phyloP scores from a whole-genome alignment of 192 early-diverging fungal species.

The Linnemannia zychae region DNA sequence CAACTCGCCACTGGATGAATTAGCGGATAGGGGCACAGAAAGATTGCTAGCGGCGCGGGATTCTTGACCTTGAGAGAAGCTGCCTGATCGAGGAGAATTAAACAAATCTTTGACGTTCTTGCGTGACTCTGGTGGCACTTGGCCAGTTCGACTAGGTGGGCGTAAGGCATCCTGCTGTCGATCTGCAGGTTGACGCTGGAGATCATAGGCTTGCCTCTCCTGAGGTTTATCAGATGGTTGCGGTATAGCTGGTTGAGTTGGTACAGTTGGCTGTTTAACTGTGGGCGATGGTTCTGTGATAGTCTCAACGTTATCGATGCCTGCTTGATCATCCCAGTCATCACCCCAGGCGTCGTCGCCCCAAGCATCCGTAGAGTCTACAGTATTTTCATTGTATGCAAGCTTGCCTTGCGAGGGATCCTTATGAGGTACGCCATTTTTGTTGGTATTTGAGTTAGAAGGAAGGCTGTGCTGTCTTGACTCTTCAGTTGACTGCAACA shows the following conservation, averaged over 20 bases:
- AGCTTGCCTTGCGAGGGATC: constrained; percentile 7
- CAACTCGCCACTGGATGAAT: neutral
- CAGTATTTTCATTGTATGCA: constrained; percentile 17
- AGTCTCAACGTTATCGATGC: neutral
- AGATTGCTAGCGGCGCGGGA: neutral
- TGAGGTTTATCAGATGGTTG: neutral
- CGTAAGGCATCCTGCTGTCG: neutral
- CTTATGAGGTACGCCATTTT: neutral
- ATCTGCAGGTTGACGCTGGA: neutral
- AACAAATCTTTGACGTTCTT: constrained; percentile 33
- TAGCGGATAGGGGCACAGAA: neutral
- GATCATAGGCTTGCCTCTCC: neutral
- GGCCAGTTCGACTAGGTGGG: neutral
- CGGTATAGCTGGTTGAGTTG: neutral
- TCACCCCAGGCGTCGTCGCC: constrained; percentile 47
- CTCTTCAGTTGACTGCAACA: neutral
- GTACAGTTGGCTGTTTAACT: neutral
- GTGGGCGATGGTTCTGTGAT: neutral
- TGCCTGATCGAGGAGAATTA: neutral
- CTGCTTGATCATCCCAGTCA: constrained; percentile 21
- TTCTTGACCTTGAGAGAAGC: neutral
- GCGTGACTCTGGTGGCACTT: neutral
- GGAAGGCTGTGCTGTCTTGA: neutral
- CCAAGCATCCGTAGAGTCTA: constrained; percentile 22
- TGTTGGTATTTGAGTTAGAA: neutral